Evolutionary conservation across 768 basidiomycete genomes (phyloP), one percentile per base, ranked within the genome.

Genomic region (Mycena metata): DNA sequence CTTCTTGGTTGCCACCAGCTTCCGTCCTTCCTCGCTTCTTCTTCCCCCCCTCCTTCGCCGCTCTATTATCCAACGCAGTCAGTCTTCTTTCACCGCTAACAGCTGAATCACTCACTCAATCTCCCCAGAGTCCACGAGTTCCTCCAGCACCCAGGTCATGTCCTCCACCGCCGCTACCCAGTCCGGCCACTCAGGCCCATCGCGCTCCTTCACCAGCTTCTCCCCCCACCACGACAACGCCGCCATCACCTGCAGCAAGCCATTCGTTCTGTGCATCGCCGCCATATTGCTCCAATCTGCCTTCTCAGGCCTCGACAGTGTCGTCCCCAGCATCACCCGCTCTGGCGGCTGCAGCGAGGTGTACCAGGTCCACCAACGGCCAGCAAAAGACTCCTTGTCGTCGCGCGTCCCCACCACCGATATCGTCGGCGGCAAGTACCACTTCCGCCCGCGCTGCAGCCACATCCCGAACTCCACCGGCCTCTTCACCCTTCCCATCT

Each of bases 181-280:
- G 6, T 26, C 12, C 3, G 6, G 36, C 10, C 7, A 21, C 5
- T 16, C 60, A 2, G 4, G 19, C 11, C 17, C 3, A 5, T 30
- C 13, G 3, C 41, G 13, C 35, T 21, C 24, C 16, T 45, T 36
- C 36, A 57, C 54, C 5, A 6, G 30, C 30, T 30, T 1, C 9
- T 64, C 54, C 0, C 63, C 63, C 63, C 63, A 64, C 63, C 63
- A 64, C 10, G 30, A 5, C 16, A 64, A 36, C 9, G 54, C 30
- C 6, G 45, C 54, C 55, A 64, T 64, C 0, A 56, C 35, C 24
- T 41, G 55, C 23, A 64, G 2, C 45, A 64, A 7, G 13, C 63
- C 39, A 4, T 64, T 64, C 17, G 13, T 36, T 6, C 63, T 36
- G 10, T 42, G 33, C 11, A 57, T 35, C 33, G 13, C 41, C 23